Percentiles rank a stretch among this genome's conserved stretches.
These are phyloP conservation scores for Sextonia rubra DNA, from an alignment of 164 flowering plant species.

Conservation along the genomic window DNA sequence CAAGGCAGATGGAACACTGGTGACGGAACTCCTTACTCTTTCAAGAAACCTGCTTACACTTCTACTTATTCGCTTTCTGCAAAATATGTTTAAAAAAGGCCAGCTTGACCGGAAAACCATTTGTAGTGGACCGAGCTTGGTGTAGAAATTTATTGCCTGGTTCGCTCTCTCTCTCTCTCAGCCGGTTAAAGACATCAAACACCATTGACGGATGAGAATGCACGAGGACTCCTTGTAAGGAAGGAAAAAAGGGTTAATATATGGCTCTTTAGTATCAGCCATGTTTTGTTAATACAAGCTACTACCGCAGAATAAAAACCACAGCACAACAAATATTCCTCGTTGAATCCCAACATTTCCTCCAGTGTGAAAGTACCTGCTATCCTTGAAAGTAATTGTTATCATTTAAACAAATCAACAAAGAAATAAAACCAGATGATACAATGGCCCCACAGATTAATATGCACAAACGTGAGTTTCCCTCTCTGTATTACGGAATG, in stretches of 20 bases:
- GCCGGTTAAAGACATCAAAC: neutral
- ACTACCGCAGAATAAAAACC: neutral
- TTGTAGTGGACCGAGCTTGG: no score
- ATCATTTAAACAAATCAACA: neutral
- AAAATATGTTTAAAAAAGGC: no score
- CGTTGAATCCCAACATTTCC: neutral
- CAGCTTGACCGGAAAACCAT: no score
- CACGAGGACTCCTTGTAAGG: neutral
- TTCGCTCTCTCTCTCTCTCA: neutral
- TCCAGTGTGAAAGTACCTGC: neutral
- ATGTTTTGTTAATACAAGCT: neutral
- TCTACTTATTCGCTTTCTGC: no score
- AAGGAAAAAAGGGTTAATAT: no score
- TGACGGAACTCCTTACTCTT: no score
- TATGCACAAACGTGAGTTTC: slow-evolving; percentile 1
- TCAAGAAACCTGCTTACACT: no score
- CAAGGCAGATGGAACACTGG: no score
- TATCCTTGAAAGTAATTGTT: neutral
- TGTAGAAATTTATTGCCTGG: no score
- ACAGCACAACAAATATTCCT: neutral
- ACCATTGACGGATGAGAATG: neutral
- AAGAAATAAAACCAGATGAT: neutral
- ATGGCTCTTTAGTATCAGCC: neutral
- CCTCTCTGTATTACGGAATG: neutral
- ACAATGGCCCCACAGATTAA: neutral